Evolutionary conservation across 176 grass and related monocot species (phyloP).

Genomic region (Calamus simplicifolius): DNA sequence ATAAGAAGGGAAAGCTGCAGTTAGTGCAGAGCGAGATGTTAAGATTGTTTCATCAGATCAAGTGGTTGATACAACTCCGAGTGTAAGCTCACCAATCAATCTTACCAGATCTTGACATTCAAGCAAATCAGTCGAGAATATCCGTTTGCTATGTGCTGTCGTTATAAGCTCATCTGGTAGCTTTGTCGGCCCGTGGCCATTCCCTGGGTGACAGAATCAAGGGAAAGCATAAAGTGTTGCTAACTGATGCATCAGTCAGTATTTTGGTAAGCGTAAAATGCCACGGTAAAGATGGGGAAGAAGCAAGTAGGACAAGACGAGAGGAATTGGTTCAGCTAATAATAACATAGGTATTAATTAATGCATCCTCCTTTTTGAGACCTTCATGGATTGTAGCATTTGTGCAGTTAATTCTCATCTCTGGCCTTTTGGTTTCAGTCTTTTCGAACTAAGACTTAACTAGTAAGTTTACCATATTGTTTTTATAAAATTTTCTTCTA

Average conservation of each 20-base stretch:
- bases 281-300: constrained; percentile 14
- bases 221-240: constrained; percentile 39
- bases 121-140: constrained; percentile 48
- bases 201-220: constrained; percentile 28
- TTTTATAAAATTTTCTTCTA: no score
- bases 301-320: constrained; percentile 11
- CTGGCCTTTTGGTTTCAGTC: constrained; percentile 43
- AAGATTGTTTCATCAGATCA: no score
- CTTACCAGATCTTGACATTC: constrained; percentile 32
- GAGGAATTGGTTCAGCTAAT: constrained; percentile 27
- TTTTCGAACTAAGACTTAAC: no score
- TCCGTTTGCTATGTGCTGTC: constrained; percentile 45
- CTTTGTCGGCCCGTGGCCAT: constrained; percentile 40
- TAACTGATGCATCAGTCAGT: constrained; percentile 51
- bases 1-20: no score
- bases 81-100: background rate
- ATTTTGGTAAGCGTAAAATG: constrained; percentile 34
- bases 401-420: constrained; percentile 70
- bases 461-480: no score
- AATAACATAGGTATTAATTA: constrained; percentile 33
- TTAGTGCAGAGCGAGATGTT: no score
- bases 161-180: constrained; percentile 43
- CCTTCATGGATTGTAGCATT: constrained; percentile 67
- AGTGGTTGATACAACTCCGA: no score
- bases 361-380: constrained; percentile 43